Evolutionary conservation across 768 basidiomycete species (phyloP).

Genomic region (Coprinopsis sp.): DNA sequence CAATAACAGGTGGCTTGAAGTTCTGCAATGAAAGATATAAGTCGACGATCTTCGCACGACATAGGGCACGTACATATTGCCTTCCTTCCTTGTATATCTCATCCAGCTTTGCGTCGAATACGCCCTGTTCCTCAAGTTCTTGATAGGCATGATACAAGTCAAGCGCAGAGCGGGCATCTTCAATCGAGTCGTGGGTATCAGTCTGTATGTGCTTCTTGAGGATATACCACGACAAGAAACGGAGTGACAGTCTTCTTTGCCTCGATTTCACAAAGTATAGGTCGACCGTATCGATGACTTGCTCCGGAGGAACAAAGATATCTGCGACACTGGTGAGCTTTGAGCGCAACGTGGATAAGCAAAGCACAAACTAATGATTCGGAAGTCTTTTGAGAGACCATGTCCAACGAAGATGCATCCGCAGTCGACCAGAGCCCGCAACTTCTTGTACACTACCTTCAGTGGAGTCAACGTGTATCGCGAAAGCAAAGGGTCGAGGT

Average conservation of each 20-base stretch:
- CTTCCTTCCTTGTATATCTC: conserved; percentile 76
- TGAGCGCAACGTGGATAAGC: no score
- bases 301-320: conserved; percentile 91
- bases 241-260: conserved; percentile 83
- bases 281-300: conserved; percentile 96
- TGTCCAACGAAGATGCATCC: conserved; percentile 98
- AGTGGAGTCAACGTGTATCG: conserved; percentile 88
- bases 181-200: conserved; percentile 97
- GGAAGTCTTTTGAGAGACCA: conserved; percentile 94
- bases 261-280: conserved; percentile 82
- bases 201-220: conserved; percentile 88
- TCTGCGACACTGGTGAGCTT: conserved; percentile 46
- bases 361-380: conserved; percentile 83
- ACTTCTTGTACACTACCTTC: conserved; percentile 98
- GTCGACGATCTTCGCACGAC: not conserved
- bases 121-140: conserved; percentile 65
- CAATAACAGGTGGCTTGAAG: conserved; percentile 49
- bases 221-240: conserved; percentile 94
- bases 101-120: conserved; percentile 86
- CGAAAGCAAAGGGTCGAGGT: conserved; percentile 81
- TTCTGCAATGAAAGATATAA: conserved; percentile 31
- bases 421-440: conserved; percentile 86
- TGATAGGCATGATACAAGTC: conserved; percentile 80
- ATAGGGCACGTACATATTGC: conserved; percentile 51
- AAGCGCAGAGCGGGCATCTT: conserved; percentile 87